A percentile compares a stretch with the other conserved stretches of the same genome.
phyloP scores from a whole-genome alignment of 441 rosid species.

The Biscutella laevigata region DNA sequence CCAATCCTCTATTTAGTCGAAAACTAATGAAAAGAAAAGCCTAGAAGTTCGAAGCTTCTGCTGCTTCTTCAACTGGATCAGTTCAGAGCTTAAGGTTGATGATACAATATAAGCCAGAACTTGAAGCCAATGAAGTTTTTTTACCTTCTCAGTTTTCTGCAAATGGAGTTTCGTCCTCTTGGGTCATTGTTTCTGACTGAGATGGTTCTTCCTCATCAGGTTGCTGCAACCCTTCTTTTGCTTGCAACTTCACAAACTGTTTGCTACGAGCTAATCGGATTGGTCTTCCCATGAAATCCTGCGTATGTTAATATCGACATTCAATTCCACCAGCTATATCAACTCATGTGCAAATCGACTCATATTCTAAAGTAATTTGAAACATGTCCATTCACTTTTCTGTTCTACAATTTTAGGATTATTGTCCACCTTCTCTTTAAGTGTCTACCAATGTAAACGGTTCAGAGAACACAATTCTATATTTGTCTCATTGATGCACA shows the following conservation, averaged over 20 bases:
- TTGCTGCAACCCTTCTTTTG: conserved; percentile 34
- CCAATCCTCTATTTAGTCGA: not conserved
- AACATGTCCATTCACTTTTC: not conserved
- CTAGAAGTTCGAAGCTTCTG: too few species aligned
- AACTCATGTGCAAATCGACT: not conserved
- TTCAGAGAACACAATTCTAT: not conserved
- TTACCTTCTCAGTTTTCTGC: conserved; percentile 13
- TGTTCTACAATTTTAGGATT: not conserved
- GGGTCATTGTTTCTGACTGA: conserved; percentile 15
- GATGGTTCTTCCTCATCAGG: conserved; percentile 30
- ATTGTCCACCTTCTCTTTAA: not conserved
- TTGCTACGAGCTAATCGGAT: conserved; percentile 53
- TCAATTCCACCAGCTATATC: conserved; percentile 3
- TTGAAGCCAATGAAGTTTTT: too few species aligned
- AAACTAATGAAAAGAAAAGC: too few species aligned
- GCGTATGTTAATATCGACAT: conserved; percentile 11
- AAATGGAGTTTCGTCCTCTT: not conserved
- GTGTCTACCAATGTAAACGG: not conserved
- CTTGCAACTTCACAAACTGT: conserved; percentile 57
- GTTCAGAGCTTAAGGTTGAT: too few species aligned
- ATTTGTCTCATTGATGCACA: not conserved
- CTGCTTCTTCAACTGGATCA: too few species aligned
- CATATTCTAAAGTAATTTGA: not conserved
- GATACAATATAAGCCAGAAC: too few species aligned
- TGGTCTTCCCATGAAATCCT: conserved; percentile 71